Evolutionary conservation across 176 grass and related monocot species (phyloP).

Genomic region (Aegilops longissima): DNA sequence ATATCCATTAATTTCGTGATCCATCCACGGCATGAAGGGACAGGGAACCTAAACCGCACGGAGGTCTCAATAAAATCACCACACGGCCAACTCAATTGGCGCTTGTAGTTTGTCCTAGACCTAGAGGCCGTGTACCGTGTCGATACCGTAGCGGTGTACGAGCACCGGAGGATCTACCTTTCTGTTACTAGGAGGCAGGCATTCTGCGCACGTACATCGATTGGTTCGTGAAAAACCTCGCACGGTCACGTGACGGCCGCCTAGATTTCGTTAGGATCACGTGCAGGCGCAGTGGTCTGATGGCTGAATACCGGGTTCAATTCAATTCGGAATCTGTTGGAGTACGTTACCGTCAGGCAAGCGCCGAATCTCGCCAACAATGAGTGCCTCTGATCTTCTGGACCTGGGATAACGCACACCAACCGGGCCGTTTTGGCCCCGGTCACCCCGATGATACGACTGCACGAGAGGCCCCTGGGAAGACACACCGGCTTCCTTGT

Average conservation of each 20-base stretch:
- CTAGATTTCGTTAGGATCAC: background rate
- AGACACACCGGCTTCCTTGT: background rate
- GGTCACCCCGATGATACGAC: background rate
- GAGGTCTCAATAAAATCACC: conserved; percentile 3
- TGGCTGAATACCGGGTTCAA: background rate
- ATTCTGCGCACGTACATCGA: background rate
- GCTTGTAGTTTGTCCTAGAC: background rate
- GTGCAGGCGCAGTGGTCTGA: background rate
- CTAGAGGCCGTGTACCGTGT: background rate
- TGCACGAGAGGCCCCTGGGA: background rate
- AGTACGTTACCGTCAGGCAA: background rate
- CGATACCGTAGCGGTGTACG: background rate
- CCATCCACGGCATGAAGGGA: background rate
- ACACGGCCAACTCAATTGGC: background rate
- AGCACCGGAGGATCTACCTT: background rate
- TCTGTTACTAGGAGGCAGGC: no score
- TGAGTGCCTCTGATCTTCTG: background rate
- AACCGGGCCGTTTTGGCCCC: background rate
- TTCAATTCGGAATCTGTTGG: background rate
- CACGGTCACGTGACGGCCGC: background rate
- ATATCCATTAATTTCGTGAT: background rate
- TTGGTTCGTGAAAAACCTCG: background rate
- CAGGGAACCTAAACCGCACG: background rate
- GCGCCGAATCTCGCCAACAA: background rate
- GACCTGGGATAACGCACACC: background rate